phyloP scores from a whole-genome alignment of 2,329 filamentous ascomycete genomes.

The Fusarium sp. region DNA sequence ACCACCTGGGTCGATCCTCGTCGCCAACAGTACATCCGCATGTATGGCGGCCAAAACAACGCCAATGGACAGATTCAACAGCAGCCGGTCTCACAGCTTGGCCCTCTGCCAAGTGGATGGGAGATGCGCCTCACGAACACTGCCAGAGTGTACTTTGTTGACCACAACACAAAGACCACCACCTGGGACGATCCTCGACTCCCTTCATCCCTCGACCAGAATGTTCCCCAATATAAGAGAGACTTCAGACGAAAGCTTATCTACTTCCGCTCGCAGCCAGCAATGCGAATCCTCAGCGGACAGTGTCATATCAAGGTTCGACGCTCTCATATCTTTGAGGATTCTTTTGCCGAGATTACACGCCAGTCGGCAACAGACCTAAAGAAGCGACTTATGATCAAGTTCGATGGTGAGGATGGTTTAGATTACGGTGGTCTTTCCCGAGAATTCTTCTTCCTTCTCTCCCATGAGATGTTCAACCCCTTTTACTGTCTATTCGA shows the following conservation, averaged over 20 bases:
- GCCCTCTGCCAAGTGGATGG: slow-evolving; percentile 96
- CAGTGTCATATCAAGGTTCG: slow-evolving; percentile 99
- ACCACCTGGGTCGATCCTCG: slow-evolving; percentile 99
- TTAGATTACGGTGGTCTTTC: slow-evolving; percentile 98
- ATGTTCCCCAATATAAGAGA: slow-evolving; percentile 99
- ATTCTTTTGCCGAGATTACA: slow-evolving; percentile 98
- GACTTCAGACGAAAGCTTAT: slow-evolving; percentile 98
- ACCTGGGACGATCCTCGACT: slow-evolving; percentile 98
- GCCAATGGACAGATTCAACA: slow-evolving; percentile 91
- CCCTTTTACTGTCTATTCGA: slow-evolving; percentile 99
- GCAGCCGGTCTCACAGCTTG: slow-evolving; percentile 96
- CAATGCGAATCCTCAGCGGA: slow-evolving; percentile 92
- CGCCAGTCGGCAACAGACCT: slow-evolving; percentile 93
- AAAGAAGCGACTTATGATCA: slow-evolving; percentile 99
- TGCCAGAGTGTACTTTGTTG: slow-evolving; percentile 97
- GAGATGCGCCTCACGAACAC: slow-evolving; percentile 99
- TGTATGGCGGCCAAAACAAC: slow-evolving; percentile 92
- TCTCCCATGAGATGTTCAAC: slow-evolving; percentile 99
- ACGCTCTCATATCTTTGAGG: slow-evolving; percentile 97
- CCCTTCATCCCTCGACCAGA: slow-evolving; percentile 96
- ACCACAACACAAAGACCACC: slow-evolving; percentile 99
- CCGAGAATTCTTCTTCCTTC: slow-evolving; percentile 98
- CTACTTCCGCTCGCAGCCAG: slow-evolving; percentile 98
- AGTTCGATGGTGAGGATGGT: slow-evolving; percentile 98
- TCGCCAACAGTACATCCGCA: slow-evolving; percentile 96